A percentile compares a stretch with the other conserved stretches of the same genome.
These are phyloP conservation scores for Obelidium mucronatum DNA, from an alignment of 192 early-diverging fungal species.

Conservation along the genomic window DNA sequence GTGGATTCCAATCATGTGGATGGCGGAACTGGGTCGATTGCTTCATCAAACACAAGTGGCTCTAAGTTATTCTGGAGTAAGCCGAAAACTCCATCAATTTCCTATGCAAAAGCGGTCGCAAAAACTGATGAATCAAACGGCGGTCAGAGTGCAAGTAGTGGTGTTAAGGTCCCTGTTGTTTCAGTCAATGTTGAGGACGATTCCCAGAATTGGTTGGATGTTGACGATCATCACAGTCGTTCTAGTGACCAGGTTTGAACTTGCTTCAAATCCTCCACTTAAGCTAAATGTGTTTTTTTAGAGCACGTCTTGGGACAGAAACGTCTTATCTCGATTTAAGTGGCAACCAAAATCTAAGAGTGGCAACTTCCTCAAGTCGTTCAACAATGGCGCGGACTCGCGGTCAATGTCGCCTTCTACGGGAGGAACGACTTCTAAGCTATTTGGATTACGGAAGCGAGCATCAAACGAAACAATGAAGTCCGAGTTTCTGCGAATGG, in stretches of 20 bases:
- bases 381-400: not conserved
- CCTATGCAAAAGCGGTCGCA: not conserved
- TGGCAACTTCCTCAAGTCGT: not conserved
- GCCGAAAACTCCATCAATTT: not conserved
- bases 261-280: too few relatives aligned
- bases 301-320: too few relatives aligned
- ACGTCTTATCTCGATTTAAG: not conserved
- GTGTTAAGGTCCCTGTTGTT: too few relatives aligned
- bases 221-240: too few relatives aligned
- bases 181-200: not conserved
- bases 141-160: too few relatives aligned
- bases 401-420: not conserved
- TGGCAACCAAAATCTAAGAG: not conserved
- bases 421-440: not conserved
- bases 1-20: not conserved
- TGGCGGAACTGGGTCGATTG: not conserved
- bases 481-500: constrained; percentile 1
- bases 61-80: not conserved
- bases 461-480: constrained; percentile 22
- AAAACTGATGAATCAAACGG: not conserved
- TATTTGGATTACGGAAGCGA: constrained; percentile 4
- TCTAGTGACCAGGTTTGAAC: too few relatives aligned
- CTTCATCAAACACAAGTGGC: not conserved
- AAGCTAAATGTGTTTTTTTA: too few relatives aligned
- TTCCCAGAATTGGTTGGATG: constrained; percentile 11